Base-by-base conservation (phyloP, 306 rosid genomes). In the Acacia crassicarpa region DNA sequence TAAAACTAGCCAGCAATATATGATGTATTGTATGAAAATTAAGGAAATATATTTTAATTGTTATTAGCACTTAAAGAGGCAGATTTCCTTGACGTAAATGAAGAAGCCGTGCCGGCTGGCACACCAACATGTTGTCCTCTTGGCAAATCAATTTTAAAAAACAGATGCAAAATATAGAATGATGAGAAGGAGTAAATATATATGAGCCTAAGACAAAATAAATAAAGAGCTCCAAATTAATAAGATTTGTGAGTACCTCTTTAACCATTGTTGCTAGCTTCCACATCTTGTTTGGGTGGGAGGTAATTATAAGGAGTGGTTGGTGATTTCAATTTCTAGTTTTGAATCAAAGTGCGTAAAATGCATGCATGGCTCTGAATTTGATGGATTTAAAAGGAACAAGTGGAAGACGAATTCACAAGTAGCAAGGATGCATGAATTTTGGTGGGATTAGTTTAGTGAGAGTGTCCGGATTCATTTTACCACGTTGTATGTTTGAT, bases 401-500 rank as follows among this genome's bases (percentile, higher is more conserved):
- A 27, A 5, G 69, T 63, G n/a, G 69, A 15, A 14, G 3, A 32
- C 35, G 27, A 9, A 27, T 23, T 4, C 23, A 27, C 9, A 2
- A 11, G 38, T 20, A 27, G 35, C 35, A 32, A 32, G 67, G 20
- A 27, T 63, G 41, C 69, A 63, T 63, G 69, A 63, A 63, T 63
- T 63, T 30, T 41, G 19, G 10, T 30, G 69, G 40, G n/a, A 63
- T 30, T 63, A 62, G 19, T 25, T 58, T 58, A n/a, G 5, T 16
- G 65, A n/a, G 62, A n/a, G 62, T 56, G 68, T 63, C 69, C 14
- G 41, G 41, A 63, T 63, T 27, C 69, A 63, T 63, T 63, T 62
- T 25, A 33, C 33, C 67, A 61, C 65, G 32, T 22, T 22, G n/a
- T n/a, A n/a, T n/a, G 32, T 59, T 58, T 23, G 65, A 9, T n/a